These are phyloP conservation scores for Gentiana straminea DNA, from an alignment of 257 asterid genomes.

Conservation along the genomic window DNA sequence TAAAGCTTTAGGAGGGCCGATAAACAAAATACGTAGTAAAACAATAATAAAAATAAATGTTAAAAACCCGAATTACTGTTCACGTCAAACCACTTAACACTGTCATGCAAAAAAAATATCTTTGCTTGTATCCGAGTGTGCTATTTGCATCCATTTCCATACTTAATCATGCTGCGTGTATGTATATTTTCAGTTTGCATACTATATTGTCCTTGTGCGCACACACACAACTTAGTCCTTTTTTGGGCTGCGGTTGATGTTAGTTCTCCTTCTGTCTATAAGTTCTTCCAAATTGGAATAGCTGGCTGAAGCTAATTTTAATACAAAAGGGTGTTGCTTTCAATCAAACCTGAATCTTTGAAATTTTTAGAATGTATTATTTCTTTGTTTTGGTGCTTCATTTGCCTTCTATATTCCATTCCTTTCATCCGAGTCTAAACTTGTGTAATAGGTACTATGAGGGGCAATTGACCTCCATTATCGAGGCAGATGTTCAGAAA, in stretches of 20 bases:
- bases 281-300: background rate
- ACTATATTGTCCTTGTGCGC: too few relatives aligned
- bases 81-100: too few relatives aligned
- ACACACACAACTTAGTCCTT: too few relatives aligned
- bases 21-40: too few relatives aligned
- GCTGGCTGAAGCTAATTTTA: background rate
- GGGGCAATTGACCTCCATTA: constrained; percentile 49
- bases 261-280: background rate
- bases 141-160: too few relatives aligned
- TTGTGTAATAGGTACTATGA: constrained; percentile 53
- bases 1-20: too few relatives aligned
- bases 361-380: background rate
- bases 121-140: too few relatives aligned
- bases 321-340: background rate
- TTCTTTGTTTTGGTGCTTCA: background rate
- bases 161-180: too few relatives aligned
- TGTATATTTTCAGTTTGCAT: too few relatives aligned
- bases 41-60: too few relatives aligned
- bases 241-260: background rate
- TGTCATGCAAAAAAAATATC: too few relatives aligned
- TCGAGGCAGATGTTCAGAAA: constrained; percentile 52
- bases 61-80: too few relatives aligned
- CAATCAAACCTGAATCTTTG: background rate
- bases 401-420: background rate
- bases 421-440: background rate